Evolutionary conservation across 306 rosid genomes (phyloP), one percentile per base, ranked within the genome.

Genomic region (Macrotyloma uniflorum): DNA sequence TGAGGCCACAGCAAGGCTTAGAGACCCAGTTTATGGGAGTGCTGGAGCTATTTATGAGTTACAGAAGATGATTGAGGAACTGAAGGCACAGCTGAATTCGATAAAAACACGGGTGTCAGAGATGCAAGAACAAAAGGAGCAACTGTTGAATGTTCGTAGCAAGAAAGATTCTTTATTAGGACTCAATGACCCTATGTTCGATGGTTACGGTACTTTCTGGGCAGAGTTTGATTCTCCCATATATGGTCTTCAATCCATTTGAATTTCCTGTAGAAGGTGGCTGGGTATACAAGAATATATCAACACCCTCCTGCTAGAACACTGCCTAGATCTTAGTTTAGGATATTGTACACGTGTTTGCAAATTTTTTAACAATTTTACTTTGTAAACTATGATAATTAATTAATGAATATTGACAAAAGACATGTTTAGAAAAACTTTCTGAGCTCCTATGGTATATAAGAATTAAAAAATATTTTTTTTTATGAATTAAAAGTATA

Each of bases 11-110:
- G 68, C 82, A 49, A 70, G 85, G 70, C 47, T 82, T n/a, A 71
- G 85, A 67, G 82, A 82, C 58, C 82, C 82, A 2, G 82, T 82
- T 58, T 82, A 82, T 64, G 85, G 85, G 28, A 77, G 85, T 20
- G 73, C 82, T 16, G 85, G 86, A 19, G 70, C 71, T 1, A 71
- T 82, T 9, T 57, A 43, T 3, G 71, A 54, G 22, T 51, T 82
- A 13, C 86, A 82, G 16, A 43, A 82, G 66, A 77, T 71, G 79
- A 70, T 82, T 18, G 4, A 64, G 10, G 57, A 82, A 16, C 38
- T 77, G 38, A 71, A 72, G 20, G 38, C 26, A 4, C 47, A 82
- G 49, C 22, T 82, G 13, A 71, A 82, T 45, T 43, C 57, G 3
- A 77, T 77, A 16, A 33, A 20, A 16, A 33, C 24, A 20, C 40